Percentiles rank a stretch among this genome's conserved stretches.
phyloP scores from a whole-genome alignment of 345 rosid species.

The Populus deltoides region DNA sequence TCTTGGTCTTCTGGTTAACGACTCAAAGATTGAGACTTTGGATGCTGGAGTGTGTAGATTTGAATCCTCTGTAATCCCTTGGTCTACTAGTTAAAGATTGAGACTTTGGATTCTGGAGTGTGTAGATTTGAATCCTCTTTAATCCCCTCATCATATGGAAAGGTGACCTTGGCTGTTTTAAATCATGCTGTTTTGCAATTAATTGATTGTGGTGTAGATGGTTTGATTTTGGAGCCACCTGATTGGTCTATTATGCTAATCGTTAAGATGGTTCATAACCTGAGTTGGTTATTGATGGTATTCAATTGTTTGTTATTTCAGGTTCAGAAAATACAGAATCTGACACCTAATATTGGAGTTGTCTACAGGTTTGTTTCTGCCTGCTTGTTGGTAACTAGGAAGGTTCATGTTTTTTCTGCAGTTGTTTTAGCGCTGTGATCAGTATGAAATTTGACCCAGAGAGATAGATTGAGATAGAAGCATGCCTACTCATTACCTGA shows the following conservation, averaged over 20 bases:
- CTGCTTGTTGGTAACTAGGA: neutral
- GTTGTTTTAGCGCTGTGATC: neutral
- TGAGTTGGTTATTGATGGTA: neutral
- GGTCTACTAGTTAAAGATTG: neutral
- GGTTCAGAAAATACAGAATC: constrained; percentile 87
- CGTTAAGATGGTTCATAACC: neutral
- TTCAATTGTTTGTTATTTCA: constrained; percentile 18
- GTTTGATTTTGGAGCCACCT: neutral
- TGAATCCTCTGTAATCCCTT: neutral
- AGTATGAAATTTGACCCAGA: neutral
- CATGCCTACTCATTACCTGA: neutral
- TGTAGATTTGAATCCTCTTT: neutral
- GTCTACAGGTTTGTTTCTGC: constrained; percentile 71
- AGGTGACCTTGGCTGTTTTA: neutral
- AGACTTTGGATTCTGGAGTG: neutral
- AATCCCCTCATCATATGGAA: neutral
- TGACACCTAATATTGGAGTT: constrained; percentile 94
- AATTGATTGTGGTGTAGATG: neutral
- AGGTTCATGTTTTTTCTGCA: neutral
- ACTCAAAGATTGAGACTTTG: neutral
- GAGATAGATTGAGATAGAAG: neutral
- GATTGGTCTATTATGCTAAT: neutral
- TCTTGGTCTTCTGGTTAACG: neutral
- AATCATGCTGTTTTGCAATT: neutral
- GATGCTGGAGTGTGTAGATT: neutral